A percentile compares a stretch with the other conserved stretches of the same genome.
These are phyloP conservation scores for Boletellus ananas DNA, from an alignment of 768 basidiomycete genomes.

Conservation along the genomic window DNA sequence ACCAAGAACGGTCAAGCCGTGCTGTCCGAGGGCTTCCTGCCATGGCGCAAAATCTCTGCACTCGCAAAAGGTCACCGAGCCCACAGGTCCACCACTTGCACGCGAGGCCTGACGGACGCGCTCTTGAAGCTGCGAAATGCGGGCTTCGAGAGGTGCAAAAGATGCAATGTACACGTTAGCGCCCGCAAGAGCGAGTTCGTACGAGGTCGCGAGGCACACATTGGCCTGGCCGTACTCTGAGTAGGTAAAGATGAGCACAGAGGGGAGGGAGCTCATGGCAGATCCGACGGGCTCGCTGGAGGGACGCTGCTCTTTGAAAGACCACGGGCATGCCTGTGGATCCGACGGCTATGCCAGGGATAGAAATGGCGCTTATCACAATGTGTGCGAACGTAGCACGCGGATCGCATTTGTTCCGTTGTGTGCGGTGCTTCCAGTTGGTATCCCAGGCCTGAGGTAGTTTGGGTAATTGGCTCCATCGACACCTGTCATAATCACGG, in stretches of 20 bases:
- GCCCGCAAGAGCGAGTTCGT: constrained; percentile 12
- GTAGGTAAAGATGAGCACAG: constrained; percentile 9
- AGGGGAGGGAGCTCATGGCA: constrained; percentile 2
- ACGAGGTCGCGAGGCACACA: constrained; percentile 5
- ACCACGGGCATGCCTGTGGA: too few relatives aligned
- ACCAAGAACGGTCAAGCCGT: neutral
- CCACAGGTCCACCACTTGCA: neutral
- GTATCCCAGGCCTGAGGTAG: too few relatives aligned
- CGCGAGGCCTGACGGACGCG: neutral
- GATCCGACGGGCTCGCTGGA: neutral
- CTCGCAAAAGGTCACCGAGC: constrained; percentile 7
- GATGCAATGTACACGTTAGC: constrained; percentile 9
- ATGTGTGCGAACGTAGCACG: too few relatives aligned
- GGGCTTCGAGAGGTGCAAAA: constrained; percentile 7
- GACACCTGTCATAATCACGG: too few relatives aligned
- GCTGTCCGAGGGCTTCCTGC: neutral
- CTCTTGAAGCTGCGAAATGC: constrained; percentile 8
- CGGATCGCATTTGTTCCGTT: too few relatives aligned
- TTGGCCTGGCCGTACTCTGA: constrained; percentile 2
- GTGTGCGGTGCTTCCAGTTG: too few relatives aligned
- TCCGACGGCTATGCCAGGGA: too few relatives aligned
- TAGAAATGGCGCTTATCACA: too few relatives aligned
- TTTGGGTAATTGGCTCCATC: too few relatives aligned
- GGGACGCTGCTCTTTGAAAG: too few relatives aligned
- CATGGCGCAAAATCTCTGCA: neutral